Evolutionary conservation across 345 rosid genomes (phyloP).

Genomic region (Eucalyptus marginata): DNA sequence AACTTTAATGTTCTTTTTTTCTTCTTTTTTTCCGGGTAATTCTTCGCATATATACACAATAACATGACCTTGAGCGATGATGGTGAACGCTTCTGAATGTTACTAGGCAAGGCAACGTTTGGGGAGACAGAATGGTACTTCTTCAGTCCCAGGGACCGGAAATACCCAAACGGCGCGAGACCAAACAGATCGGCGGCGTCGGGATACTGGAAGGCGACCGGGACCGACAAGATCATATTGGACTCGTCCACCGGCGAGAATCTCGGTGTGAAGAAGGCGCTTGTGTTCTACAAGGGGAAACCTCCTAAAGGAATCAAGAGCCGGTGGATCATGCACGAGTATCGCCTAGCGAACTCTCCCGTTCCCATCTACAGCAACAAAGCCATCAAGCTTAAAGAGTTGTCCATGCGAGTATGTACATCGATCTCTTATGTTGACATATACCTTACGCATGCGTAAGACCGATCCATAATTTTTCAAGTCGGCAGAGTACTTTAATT

Average conservation of each 20-base stretch:
- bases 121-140: conserved; percentile 95
- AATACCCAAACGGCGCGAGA: conserved; percentile 85
- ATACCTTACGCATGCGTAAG: not conserved
- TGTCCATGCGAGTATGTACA: conserved; percentile 67
- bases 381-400: conserved; percentile 30
- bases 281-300: conserved; percentile 75
- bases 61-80: not conserved
- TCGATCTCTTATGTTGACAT: not conserved
- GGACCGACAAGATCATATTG: conserved; percentile 65
- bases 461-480: not conserved
- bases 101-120: conserved; percentile 43
- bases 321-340: conserved; percentile 94
- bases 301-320: conserved; percentile 89
- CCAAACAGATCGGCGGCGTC: conserved; percentile 86
- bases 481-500: not conserved
- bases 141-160: conserved; percentile 84
- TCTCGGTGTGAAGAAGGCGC: conserved; percentile 81
- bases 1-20: not conserved
- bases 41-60: not conserved
- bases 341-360: conserved; percentile 42
- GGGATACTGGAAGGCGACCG: conserved; percentile 94
- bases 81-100: not conserved
- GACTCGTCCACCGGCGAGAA: conserved; percentile 26
- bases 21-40: not conserved
- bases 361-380: conserved; percentile 1